Percentiles rank a stretch among this genome's conserved stretches.
Conservation (phyloP, 2,329 filamentous ascomycete species). For the Xylariaceae sp. region DNA sequence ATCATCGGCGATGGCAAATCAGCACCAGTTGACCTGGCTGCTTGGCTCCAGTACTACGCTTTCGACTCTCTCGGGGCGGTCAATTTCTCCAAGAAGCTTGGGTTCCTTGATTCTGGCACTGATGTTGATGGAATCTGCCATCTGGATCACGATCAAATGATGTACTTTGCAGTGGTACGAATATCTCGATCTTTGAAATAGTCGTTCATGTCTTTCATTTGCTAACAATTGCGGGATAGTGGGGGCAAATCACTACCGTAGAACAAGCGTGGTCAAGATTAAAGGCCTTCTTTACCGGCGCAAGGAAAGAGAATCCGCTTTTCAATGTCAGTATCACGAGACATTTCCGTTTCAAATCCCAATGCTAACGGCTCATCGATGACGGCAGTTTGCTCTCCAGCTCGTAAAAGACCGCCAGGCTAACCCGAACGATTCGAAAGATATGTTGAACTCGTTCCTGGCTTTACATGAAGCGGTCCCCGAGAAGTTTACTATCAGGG, state of each 20-base stretch:
- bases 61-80: slow-evolving; percentile 13
- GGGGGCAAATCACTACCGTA: slow-evolving; percentile 7
- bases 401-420: slow-evolving; percentile 11
- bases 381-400: slow-evolving; percentile 11
- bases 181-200: neutral
- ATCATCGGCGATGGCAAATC: slow-evolving; percentile 6
- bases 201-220: neutral
- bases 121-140: slow-evolving; percentile 18
- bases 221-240: neutral
- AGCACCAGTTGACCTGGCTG: slow-evolving; percentile 3
- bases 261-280: slow-evolving; percentile 11
- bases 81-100: slow-evolving; percentile 17
- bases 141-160: slow-evolving; percentile 18
- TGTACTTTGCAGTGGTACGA: slow-evolving; percentile 16
- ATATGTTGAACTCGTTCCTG: slow-evolving; percentile 17
- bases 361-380: no score
- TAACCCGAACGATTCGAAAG: slow-evolving; percentile 3
- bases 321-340: slow-evolving; percentile 10
- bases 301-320: slow-evolving; percentile 13
- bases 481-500: slow-evolving; percentile 15
- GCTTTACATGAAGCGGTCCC: slow-evolving; percentile 5
- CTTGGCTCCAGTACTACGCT: slow-evolving; percentile 18
- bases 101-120: slow-evolving; percentile 13
- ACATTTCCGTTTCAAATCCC: no score
- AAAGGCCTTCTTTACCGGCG: slow-evolving; percentile 3